phyloP scores from a whole-genome alignment of 176 grass and related monocot genomes.

The Otatea glauca region DNA sequence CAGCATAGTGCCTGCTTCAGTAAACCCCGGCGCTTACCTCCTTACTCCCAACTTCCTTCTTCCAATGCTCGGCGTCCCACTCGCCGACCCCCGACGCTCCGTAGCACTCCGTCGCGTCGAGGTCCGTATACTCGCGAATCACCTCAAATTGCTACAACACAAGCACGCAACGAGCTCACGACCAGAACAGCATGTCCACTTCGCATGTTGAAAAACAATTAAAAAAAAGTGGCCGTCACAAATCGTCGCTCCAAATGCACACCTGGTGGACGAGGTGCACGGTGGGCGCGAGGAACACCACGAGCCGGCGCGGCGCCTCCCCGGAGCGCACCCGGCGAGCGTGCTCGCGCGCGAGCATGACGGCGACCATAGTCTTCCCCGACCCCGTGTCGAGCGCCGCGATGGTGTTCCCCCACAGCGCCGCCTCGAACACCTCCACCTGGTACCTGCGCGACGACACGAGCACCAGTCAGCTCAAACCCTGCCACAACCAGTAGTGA shows the following conservation, averaged over 20 bases:
- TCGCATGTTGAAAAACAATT: neutral
- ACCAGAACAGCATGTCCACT: neutral
- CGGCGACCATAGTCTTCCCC: slow-evolving; percentile 68
- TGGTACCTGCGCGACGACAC: slow-evolving; percentile 49
- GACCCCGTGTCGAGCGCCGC: slow-evolving; percentile 65
- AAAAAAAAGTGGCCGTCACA: neutral
- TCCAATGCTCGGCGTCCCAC: slow-evolving; percentile 51
- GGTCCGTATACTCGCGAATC: slow-evolving; percentile 51
- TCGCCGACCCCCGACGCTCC: slow-evolving; percentile 49
- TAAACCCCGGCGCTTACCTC: slow-evolving; percentile 30
- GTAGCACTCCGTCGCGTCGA: slow-evolving; percentile 49
- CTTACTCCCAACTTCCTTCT: slow-evolving; percentile 48
- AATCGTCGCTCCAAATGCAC: neutral
- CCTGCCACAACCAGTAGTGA: neutral
- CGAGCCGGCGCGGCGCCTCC: slow-evolving; percentile 40
- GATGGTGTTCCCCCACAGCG: slow-evolving; percentile 67
- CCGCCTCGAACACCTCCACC: slow-evolving; percentile 59
- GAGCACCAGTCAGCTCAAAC: neutral
- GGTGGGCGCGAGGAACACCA: slow-evolving; percentile 68
- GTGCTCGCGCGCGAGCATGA: slow-evolving; percentile 66
- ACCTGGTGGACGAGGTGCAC: slow-evolving; percentile 71
- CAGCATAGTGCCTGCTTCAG: neutral
- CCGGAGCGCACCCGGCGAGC: slow-evolving; percentile 31
- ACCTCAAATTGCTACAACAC: slow-evolving; percentile 56
- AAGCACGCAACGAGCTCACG: neutral